These are phyloP conservation scores for Claviceps sp. DNA, from an alignment of 2,329 filamentous ascomycete species.

Conservation along the genomic window DNA sequence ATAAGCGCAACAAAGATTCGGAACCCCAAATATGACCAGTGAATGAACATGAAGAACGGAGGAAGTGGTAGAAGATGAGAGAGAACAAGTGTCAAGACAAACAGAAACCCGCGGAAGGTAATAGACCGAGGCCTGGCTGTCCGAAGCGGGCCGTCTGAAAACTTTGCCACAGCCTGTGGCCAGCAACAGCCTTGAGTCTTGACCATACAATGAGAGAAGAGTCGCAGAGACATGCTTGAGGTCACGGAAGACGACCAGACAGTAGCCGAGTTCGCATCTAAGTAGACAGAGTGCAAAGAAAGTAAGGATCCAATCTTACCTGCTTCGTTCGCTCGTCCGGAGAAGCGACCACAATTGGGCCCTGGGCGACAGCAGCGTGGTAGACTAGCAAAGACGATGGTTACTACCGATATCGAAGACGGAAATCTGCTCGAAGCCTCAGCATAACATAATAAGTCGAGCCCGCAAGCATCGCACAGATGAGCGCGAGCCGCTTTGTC, in stretches of 20 bases:
- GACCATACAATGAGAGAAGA: too few species aligned
- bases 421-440: neutral
- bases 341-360: neutral
- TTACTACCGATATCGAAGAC: neutral
- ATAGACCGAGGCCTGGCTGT: too few species aligned
- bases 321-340: neutral
- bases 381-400: neutral
- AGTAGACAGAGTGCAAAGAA: neutral
- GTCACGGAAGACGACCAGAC: neutral
- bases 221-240: too few species aligned
- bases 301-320: neutral
- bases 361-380: neutral
- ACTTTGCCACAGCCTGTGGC: too few species aligned
- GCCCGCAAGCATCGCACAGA: neutral
- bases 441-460: neutral
- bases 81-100: too few species aligned
- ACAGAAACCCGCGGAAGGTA: too few species aligned
- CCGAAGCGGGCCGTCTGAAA: too few species aligned
- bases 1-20: neutral
- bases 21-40: too few species aligned
- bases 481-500: neutral
- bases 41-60: too few species aligned
- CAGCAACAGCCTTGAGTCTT: too few species aligned
- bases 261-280: neutral
- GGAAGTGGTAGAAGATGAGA: too few species aligned